Evolutionary conservation across 495 filamentous ascomycete genomes (phyloP), one percentile per base, ranked within the genome.

Genomic region (Aspergillus egyptiacus): DNA sequence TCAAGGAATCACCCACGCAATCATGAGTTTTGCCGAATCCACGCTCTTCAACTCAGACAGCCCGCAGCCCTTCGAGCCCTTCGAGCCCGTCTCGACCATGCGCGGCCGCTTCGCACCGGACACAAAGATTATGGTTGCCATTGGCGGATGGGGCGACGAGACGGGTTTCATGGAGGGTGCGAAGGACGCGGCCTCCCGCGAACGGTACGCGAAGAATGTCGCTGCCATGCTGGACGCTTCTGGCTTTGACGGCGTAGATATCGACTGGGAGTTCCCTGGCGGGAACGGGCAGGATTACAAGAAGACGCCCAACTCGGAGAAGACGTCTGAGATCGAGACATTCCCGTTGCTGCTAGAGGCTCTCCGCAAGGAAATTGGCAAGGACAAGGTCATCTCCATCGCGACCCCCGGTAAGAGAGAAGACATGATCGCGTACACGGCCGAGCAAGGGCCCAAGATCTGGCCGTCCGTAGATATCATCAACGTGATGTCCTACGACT

Each of bases 211-310:
- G 18, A 73, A 72, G 47, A 85, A 86, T 50, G 71, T 87, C 2
- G 76, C 75, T 6, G 61, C 64, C 1, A 83, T 87, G 82, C 68
- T 90, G 8, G 64, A 72, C 2, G 64, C 66, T 9, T 79, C 77
- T 9, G 78, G 79, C 0, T 83, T 83, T 28, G 83, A 88, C 57
- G 83, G 81, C 41, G 67, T 73, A 43, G 86, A 90, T 50, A 79
- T 89, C 46, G 85, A 90, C 58, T 90, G 86, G 85, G 85, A 90
- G 54, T 90, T 88, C 59, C 85, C 86, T 1, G 85, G 84, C 24
- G 86, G 86, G 34, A 88, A 90, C 59, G 85, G 85, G 18, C 76
- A 84, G 40, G 83, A 88, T 62, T 90, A 88, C 71, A 87, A 83
- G 48, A 53, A 75, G 43, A 59, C 74, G 6, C 81, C 84, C n/a